Conservation (phyloP, 176 grass and related monocot species). For the Luzula sylvatica region DNA sequence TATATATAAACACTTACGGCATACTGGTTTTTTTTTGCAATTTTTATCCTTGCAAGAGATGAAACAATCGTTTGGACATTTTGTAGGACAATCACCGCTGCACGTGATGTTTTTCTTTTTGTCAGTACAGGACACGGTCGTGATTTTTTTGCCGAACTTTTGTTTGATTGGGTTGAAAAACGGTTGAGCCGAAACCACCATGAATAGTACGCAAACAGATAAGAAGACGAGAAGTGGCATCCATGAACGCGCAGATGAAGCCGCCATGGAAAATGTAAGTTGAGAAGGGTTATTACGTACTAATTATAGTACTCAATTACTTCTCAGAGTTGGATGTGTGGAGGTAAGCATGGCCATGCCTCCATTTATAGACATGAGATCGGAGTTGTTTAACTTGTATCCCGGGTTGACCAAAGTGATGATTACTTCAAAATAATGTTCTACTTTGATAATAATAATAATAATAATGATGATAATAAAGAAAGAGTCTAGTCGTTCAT, state of each 20-base stretch:
- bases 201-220: background rate
- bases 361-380: too few relatives aligned
- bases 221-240: background rate
- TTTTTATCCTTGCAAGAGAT: slow-evolving; percentile 33
- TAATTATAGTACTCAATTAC: too few relatives aligned
- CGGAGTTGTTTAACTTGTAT: too few relatives aligned
- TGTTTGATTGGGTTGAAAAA: too few relatives aligned
- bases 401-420: too few relatives aligned
- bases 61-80: slow-evolving; percentile 40
- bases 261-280: slow-evolving; percentile 14
- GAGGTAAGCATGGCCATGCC: too few relatives aligned
- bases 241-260: background rate
- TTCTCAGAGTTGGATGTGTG: too few relatives aligned
- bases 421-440: too few relatives aligned
- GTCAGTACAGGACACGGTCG: slow-evolving; percentile 27
- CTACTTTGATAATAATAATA: too few relatives aligned
- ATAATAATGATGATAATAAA: too few relatives aligned
- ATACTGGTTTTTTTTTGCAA: slow-evolving; percentile 63
- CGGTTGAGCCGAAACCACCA: slow-evolving; percentile 2
- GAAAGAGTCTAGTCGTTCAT: too few relatives aligned
- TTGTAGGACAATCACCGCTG: slow-evolving; percentile 13
- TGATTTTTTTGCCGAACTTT: background rate
- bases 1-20: slow-evolving; percentile 26
- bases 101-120: background rate
- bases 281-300: too few relatives aligned